Conservation (phyloP, 805 yeast genomes). For the Saccharomycopsis fermentans region DNA sequence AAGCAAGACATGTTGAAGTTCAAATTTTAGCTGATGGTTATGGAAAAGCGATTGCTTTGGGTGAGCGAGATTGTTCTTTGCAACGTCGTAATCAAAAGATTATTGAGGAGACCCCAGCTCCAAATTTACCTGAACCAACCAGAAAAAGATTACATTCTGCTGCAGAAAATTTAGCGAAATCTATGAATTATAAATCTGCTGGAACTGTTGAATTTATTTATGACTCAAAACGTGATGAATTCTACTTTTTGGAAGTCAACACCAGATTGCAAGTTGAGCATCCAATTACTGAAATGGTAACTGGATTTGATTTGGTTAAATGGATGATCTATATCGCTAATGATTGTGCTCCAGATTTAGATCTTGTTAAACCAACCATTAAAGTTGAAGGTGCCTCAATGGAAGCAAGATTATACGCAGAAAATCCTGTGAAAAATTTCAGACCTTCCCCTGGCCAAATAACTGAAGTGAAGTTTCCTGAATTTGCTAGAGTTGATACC, state of each 20-base stretch:
- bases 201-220: constrained; percentile 96
- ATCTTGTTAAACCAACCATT: constrained; percentile 33
- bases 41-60: constrained; percentile 87
- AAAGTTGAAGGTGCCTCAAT: constrained; percentile 77
- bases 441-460: constrained; percentile 95
- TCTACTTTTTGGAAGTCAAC: constrained; percentile 91
- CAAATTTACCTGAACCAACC: constrained; percentile 75
- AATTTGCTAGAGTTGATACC: constrained; percentile 87
- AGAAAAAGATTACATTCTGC: constrained; percentile 68
- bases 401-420: constrained; percentile 96
- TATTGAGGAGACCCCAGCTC: constrained; percentile 97
- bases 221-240: constrained; percentile 77
- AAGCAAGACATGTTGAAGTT: constrained; percentile 92
- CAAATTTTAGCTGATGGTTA: constrained; percentile 95
- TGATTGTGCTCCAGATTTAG: constrained; percentile 74
- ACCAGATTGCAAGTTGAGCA: constrained; percentile 97
- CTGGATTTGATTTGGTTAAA: constrained; percentile 90
- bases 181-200: constrained; percentile 88
- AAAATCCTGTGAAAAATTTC: constrained; percentile 91
- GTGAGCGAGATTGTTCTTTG: constrained; percentile 95
- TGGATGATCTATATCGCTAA: constrained; percentile 96
- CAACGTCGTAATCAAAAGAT: constrained; percentile 96
- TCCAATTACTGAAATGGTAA: constrained; percentile 91
- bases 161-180: constrained; percentile 71
- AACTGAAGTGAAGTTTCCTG: constrained; percentile 75